Evolutionary conservation across 108 stramenopile genomes (phyloP).

Genomic region (Craspedostauros australis): DNA sequence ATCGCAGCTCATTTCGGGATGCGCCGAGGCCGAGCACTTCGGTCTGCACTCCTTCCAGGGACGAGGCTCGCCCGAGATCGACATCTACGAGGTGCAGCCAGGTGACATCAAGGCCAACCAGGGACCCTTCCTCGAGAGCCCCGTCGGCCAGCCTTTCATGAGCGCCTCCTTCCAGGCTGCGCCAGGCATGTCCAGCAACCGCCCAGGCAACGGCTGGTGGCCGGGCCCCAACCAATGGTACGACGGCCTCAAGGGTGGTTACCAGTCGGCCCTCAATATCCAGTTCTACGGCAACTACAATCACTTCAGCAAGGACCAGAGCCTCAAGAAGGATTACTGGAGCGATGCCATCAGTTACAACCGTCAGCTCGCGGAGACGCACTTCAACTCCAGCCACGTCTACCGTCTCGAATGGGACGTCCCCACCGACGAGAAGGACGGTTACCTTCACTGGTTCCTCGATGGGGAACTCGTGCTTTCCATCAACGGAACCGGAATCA

Average conservation of each 20-base stretch:
- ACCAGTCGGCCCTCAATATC: conserved; percentile 81
- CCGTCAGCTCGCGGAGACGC: conserved; percentile 55
- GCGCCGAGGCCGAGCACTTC: conserved; percentile 79
- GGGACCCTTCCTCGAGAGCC: conserved; percentile 50
- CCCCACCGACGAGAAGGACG: conserved; percentile 51
- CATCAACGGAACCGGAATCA: conserved; percentile 64
- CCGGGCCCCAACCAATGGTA: conserved; percentile 92
- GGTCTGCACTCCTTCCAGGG: conserved; percentile 73
- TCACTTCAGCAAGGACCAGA: conserved; percentile 62
- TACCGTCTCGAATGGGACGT: conserved; percentile 96
- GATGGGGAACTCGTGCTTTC: conserved; percentile 80
- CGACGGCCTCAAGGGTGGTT: conserved; percentile 72
- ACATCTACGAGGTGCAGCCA: conserved; percentile 91
- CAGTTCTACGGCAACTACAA: conserved; percentile 92
- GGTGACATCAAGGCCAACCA: conserved; percentile 57
- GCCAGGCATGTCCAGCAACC: conserved; percentile 59
- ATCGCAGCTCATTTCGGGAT: conserved; percentile 71
- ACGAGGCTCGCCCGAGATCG: conserved; percentile 97
- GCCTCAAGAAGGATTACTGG: conserved; percentile 78
- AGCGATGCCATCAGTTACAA: conserved; percentile 93
- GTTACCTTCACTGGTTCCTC: conserved; percentile 87
- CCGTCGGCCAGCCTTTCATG: conserved; percentile 88
- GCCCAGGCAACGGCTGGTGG: conserved; percentile 77
- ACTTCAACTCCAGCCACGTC: conserved; percentile 79
- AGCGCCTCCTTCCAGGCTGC: conserved; percentile 83